Evolutionary conservation across 805 yeast species (phyloP), one percentile per base, ranked within the genome.

Genomic region (Kluyveromyces lactis): DNA sequence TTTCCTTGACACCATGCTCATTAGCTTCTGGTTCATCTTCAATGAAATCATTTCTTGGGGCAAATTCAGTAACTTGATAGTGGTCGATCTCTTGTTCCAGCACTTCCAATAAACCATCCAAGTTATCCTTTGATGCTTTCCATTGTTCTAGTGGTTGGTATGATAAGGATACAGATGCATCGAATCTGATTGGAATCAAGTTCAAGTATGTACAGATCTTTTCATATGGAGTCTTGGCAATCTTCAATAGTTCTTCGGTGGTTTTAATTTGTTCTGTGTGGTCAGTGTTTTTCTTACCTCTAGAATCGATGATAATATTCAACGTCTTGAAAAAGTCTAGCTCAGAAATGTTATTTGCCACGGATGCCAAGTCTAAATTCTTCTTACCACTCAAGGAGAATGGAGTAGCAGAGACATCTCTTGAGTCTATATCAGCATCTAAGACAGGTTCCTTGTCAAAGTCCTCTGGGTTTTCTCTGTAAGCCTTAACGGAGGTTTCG

Each of bases 271-370:
- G 95, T 62, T 85, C 95, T 46, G 59, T 62, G 47, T 80, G 77
- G 62, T 90, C 95, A 46, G 86, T 82, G 61, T 86, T 87, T 71
- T 86, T 90, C 72, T 89, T 89, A 70, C 98, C 98, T 67, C 98
- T 81, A 36, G 87, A 72, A 63, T 92, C 97, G 44, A 83, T 68
- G 42, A 92, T 79, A 40, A 77, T 63, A 59, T 81, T 75, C 59
- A 92, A 71, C 26, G 83, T 76, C 42, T 78, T 68, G 68, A 89
- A 86, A 41, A 87, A 78, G 41, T 68, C 72, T 13, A 66, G 69
- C 42, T 59, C 66, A 17, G 58, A 60, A 8, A 63, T 57, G 26
- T 60, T 60, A 18, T 51, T 43, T 12, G 60, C 62, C 15, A 52
- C 53, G 4, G 64, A 53, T 4, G 63, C 50, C 33, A 50, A 39